Evolutionary conservation across 768 basidiomycete genomes (phyloP).

Genomic region (Tulasnella sp.): DNA sequence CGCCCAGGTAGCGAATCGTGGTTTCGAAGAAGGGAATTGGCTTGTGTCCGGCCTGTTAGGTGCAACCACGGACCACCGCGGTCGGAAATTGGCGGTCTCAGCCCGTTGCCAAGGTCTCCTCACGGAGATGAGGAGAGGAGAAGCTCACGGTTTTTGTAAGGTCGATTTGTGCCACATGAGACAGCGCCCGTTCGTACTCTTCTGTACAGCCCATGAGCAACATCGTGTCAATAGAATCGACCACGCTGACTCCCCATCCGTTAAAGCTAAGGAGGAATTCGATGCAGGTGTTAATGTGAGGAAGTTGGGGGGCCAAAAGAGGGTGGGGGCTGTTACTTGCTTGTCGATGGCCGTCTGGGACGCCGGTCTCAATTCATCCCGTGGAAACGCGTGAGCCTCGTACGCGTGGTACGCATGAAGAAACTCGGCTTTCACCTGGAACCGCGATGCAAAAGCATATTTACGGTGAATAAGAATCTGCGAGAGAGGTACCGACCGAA

Average conservation of each 20-base stretch:
- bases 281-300: neutral
- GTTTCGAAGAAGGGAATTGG: constrained; percentile 40
- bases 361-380: constrained; percentile 35
- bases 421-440: constrained; percentile 33
- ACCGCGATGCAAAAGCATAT: neutral
- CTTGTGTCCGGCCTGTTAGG: neutral
- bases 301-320: neutral
- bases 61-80: neutral
- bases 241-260: constrained; percentile 41
- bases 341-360: constrained; percentile 29
- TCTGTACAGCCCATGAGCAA: constrained; percentile 43
- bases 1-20: constrained; percentile 51
- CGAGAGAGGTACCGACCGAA: neutral
- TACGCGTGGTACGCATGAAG: constrained; percentile 34
- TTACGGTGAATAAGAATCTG: neutral
- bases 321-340: constrained; percentile 24
- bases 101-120: neutral
- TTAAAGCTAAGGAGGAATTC: constrained; percentile 31
- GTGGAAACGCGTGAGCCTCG: constrained; percentile 33
- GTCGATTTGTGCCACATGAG: constrained; percentile 34
- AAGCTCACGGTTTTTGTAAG: constrained; percentile 28
- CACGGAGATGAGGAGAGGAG: neutral
- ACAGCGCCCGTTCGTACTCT: constrained; percentile 43
- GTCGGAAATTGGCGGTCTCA: neutral
- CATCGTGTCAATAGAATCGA: constrained; percentile 47